Conservation (phyloP, 2,329 filamentous ascomycete genomes). For the Fusarium guadeloupense region DNA sequence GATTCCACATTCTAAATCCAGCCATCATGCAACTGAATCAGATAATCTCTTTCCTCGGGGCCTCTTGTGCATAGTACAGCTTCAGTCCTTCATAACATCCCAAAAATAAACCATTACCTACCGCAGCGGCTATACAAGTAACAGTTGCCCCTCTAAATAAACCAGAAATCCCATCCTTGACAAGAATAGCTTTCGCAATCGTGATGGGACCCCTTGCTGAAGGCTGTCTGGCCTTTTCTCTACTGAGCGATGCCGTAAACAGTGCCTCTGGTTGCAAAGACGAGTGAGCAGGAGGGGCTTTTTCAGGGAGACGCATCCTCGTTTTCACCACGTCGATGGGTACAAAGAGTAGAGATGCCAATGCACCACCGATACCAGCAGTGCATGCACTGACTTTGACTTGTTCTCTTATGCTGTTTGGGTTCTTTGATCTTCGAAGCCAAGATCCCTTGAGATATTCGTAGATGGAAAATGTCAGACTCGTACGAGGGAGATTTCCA, state of each 20-base stretch:
- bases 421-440: background rate
- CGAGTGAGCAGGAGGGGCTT: background rate
- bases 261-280: conserved; percentile 7
- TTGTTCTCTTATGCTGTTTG: conserved; percentile 1
- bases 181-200: conserved; percentile 18
- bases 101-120: conserved; percentile 19
- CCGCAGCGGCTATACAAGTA: conserved; percentile 23
- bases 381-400: conserved; percentile 20
- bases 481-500: conserved; percentile 26
- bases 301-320: conserved; percentile 20
- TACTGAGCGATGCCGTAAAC: background rate
- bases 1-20: fast-evolving
- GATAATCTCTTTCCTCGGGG: background rate
- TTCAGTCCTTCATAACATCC: conserved; percentile 31
- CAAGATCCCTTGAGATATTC: conserved; percentile 21
- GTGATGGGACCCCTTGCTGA: conserved; percentile 1
- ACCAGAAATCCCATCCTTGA: conserved; percentile 13
- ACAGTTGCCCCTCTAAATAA: conserved; percentile 23
- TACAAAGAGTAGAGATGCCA: conserved; percentile 18
- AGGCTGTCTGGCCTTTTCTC: conserved; percentile 3
- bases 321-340: conserved; percentile 26
- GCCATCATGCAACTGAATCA: background rate
- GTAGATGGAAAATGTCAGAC: conserved; percentile 24
- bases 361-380: conserved; percentile 21
- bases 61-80: conserved; percentile 1